Evolutionary conservation across 495 filamentous ascomycete genomes (phyloP), one percentile per base, ranked within the genome.

Genomic region (Penicillium nucicola): DNA sequence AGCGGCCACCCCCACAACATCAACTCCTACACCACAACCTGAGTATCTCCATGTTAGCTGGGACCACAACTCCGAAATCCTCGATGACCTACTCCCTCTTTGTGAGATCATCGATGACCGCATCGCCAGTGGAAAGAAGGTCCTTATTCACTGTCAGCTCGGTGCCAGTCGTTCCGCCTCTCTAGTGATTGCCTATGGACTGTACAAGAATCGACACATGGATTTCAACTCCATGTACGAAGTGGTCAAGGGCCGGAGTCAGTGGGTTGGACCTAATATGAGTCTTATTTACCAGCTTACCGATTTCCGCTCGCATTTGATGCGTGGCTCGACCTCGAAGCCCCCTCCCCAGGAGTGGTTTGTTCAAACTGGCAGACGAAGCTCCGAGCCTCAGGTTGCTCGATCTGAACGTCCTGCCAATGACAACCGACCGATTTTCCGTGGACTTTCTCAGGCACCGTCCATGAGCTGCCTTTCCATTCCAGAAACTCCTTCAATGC

Each of bases 191-290:
- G 93, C 95, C 17, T 98, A 97, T 62, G 92, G 92, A 19, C 75
- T 98, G 43, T 97, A 90, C 69, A 93, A 90, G 64, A 89, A 96
- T 56, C 89, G 88, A 6, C 77, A 85, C 17, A 65, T 95, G 55
- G 89, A 82, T 52, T 93, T 97, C 47, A 95, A 97, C 63, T 88
- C 95, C 42, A 91, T 92, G 47, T 98, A 98, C 62, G 82, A 91
- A 62, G 78, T 85, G 4, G 95, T 96, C 17, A 96, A 98, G 67
- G 77, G 77, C 36, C 86, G 88, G 62, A 97, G 92, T 62, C 83
- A 81, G 55, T 98, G 93, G 93, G 95, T 98, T 45, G 92, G 91
- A 12, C 93, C 93, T 1, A 98, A 98, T 64, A 98, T 98, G 93
- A 90, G 88, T 55, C 75, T 98, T 32, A 96, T 98, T 67, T 97